Evolutionary conservation across 1,139 yeast species (phyloP).

Genomic region (Casaregolazyma lundiana): DNA sequence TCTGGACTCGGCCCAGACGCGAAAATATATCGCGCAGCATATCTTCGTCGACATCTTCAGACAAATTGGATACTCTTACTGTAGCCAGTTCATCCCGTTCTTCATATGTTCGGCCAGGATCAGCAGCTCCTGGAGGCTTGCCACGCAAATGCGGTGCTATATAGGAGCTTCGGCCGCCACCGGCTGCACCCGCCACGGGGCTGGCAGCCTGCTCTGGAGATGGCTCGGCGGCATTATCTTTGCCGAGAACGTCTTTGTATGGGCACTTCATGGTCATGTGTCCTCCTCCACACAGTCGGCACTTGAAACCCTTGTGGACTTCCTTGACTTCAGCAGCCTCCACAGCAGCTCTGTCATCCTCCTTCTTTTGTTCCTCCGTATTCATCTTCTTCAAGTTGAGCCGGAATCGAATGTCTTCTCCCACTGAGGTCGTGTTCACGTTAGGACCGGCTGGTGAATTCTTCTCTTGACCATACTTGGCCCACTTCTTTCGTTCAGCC

Average conservation of each 20-base stretch:
- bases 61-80: slow-evolving; percentile 86
- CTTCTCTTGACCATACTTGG: slow-evolving; percentile 79
- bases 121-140: slow-evolving; percentile 39
- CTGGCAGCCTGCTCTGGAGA: slow-evolving; percentile 36
- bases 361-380: slow-evolving; percentile 31
- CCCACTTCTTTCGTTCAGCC: slow-evolving; percentile 41
- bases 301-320: slow-evolving; percentile 49
- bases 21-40: slow-evolving; percentile 70
- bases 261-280: slow-evolving; percentile 97
- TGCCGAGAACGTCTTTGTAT: slow-evolving; percentile 82
- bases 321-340: slow-evolving; percentile 57
- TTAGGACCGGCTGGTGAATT: slow-evolving; percentile 82
- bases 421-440: slow-evolving; percentile 77
- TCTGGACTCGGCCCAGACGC: slow-evolving; percentile 62
- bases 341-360: slow-evolving; percentile 67
- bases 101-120: slow-evolving; percentile 33
- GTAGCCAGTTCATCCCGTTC: slow-evolving; percentile 83
- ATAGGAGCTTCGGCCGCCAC: slow-evolving; percentile 45
- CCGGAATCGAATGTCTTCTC: slow-evolving; percentile 59
- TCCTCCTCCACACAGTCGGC: slow-evolving; percentile 92
- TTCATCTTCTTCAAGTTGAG: slow-evolving; percentile 29
- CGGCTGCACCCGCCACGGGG: slow-evolving; percentile 35
- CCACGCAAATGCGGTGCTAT: slow-evolving; percentile 78
- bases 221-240: slow-evolving; percentile 38
- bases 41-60: slow-evolving; percentile 78